Evolutionary conservation across 768 basidiomycete species (phyloP).

Genomic region (Amanita rimosa): DNA sequence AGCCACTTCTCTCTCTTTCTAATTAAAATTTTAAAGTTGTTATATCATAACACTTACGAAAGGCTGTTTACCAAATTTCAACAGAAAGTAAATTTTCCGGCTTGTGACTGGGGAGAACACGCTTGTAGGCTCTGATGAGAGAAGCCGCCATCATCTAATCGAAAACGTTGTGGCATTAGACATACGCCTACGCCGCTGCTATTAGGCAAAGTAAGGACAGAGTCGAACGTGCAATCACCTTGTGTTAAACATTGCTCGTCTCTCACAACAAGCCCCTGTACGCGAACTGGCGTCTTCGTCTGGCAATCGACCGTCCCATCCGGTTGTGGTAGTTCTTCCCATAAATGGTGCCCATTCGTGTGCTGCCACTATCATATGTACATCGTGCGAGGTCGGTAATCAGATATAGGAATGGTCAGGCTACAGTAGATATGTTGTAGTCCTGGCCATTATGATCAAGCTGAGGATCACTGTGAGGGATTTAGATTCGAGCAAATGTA

Average conservation of each 20-base stretch:
- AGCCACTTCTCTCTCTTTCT: neutral
- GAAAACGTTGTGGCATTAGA: slow-evolving; percentile 57
- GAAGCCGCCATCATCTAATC: slow-evolving; percentile 27
- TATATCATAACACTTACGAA: slow-evolving; percentile 8
- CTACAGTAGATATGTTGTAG: neutral
- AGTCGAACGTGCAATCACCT: slow-evolving; percentile 17
- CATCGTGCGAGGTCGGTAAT: slow-evolving; percentile 18
- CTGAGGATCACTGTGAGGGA: slow-evolving; percentile 1
- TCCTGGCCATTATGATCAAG: neutral
- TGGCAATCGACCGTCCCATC: too few relatives aligned
- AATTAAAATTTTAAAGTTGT: too few relatives aligned
- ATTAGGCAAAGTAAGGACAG: neutral
- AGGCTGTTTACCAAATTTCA: slow-evolving; percentile 26
- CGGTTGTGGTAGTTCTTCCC: too few relatives aligned
- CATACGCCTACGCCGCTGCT: slow-evolving; percentile 24
- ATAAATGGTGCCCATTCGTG: too few relatives aligned
- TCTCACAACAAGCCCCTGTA: too few relatives aligned
- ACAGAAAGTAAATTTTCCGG: slow-evolving; percentile 61
- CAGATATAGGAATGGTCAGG: slow-evolving; percentile 37
- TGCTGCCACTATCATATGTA: slow-evolving; percentile 15
- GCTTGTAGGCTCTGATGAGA: too few relatives aligned
- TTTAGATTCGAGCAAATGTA: too few relatives aligned
- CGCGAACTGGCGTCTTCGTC: too few relatives aligned
- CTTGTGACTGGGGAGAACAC: too few relatives aligned
- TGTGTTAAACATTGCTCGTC: slow-evolving; percentile 51